Evolutionary conservation across 495 filamentous ascomycete genomes (phyloP).

Genomic region (Neurospora discreta): DNA sequence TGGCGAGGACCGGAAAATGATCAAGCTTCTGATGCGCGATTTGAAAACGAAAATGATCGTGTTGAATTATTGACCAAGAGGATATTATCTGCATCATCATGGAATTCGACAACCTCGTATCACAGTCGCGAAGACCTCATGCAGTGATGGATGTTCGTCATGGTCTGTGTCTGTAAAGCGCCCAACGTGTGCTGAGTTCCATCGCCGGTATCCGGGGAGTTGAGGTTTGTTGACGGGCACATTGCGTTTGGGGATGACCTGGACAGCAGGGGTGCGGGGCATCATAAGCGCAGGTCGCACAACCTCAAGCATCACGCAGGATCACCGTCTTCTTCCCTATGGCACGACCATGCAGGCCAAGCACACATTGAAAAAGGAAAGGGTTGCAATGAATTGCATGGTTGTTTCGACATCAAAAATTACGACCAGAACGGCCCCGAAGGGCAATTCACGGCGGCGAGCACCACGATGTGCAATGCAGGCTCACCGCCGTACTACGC

Average conservation of each 20-base stretch:
- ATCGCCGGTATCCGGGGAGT: background rate
- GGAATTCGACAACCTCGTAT: background rate
- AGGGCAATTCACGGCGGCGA: background rate
- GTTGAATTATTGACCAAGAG: background rate
- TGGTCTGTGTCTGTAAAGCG: no score
- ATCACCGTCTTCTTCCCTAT: slow-evolving; percentile 5
- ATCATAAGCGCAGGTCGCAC: background rate
- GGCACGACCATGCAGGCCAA: slow-evolving; percentile 6
- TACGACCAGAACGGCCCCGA: background rate
- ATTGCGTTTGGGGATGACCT: no score
- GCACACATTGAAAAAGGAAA: slow-evolving; percentile 10
- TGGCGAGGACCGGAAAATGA: no score
- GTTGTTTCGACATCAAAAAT: background rate
- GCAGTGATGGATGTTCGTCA: background rate
- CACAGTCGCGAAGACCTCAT: background rate
- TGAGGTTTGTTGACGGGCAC: background rate
- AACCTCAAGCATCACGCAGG: background rate
- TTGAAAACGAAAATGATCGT: no score
- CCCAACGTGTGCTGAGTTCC: no score
- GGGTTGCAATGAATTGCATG: slow-evolving; percentile 1
- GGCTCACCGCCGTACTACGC: background rate
- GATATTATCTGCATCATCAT: background rate
- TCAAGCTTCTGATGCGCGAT: no score
- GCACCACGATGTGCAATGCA: background rate
- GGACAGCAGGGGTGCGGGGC: background rate